phyloP scores from a whole-genome alignment of 768 basidiomycete species.

The Lactarius vividus region DNA sequence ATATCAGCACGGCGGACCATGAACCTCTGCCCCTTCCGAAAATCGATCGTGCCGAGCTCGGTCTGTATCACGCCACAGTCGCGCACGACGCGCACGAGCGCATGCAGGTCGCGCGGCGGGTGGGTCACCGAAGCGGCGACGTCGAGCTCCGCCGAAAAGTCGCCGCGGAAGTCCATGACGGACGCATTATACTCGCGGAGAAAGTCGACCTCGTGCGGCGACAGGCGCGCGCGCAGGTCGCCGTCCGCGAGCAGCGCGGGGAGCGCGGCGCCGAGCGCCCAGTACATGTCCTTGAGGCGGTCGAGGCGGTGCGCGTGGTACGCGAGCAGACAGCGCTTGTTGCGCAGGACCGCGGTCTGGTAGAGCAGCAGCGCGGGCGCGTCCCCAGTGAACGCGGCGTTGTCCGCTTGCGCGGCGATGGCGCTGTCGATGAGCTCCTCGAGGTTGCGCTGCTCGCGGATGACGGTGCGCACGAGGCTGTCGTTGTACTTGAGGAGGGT shows the following conservation, averaged over 20 bases:
- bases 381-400: constrained; percentile 44
- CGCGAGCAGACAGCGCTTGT: constrained; percentile 93
- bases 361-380: constrained; percentile 70
- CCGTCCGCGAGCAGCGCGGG: constrained; percentile 73
- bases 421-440: constrained; percentile 50
- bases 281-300: constrained; percentile 83
- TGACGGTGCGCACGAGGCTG: constrained; percentile 75
- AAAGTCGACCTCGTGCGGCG: constrained; percentile 82
- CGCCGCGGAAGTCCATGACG: constrained; percentile 79
- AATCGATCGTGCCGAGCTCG: constrained; percentile 87
- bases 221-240: constrained; percentile 69
- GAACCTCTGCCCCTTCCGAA: constrained; percentile 85
- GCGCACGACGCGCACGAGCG: constrained; percentile 78
- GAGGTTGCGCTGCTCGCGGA: constrained; percentile 90
- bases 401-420: constrained; percentile 35
- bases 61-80: constrained; percentile 94
- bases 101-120: constrained; percentile 88
- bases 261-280: constrained; percentile 83
- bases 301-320: constrained; percentile 89
- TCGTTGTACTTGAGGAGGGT: constrained; percentile 92
- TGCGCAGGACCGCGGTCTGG: constrained; percentile 85
- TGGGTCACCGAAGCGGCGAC: constrained; percentile 77
- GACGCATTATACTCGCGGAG: constrained; percentile 75
- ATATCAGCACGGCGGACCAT: constrained; percentile 86
- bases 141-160: constrained; percentile 84